A percentile compares a stretch with the other conserved stretches of the same genome.
phyloP scores from a whole-genome alignment of 2,329 filamentous ascomycete species.

The Pseudogymnoascus sp. region DNA sequence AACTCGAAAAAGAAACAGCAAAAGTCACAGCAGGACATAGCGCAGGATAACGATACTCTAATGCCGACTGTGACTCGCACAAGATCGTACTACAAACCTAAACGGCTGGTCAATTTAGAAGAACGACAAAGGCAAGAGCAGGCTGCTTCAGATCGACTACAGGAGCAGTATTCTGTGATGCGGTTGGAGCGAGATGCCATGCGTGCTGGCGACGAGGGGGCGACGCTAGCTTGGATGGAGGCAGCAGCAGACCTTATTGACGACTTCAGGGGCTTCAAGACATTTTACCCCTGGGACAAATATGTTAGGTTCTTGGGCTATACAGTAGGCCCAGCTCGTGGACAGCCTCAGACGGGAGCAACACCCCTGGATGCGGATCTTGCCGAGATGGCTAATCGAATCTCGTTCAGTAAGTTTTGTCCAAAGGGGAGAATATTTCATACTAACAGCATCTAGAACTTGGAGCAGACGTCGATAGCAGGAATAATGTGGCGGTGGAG shows the following conservation, averaged over 20 bases:
- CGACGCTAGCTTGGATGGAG: slow-evolving; percentile 44
- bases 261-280: slow-evolving; percentile 56
- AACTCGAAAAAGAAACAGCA: slow-evolving; percentile 25
- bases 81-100: slow-evolving; percentile 23
- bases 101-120: slow-evolving; percentile 27
- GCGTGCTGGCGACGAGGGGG: slow-evolving; percentile 22
- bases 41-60: slow-evolving; percentile 22
- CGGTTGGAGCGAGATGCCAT: slow-evolving; percentile 33
- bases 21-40: slow-evolving; percentile 32
- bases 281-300: slow-evolving; percentile 61
- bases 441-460: slow-evolving; percentile 22
- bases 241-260: slow-evolving; percentile 53
- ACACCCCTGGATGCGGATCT: slow-evolving; percentile 24
- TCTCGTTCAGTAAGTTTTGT: slow-evolving; percentile 22
- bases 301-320: slow-evolving; percentile 51
- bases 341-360: slow-evolving; percentile 17
- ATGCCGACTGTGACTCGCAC: slow-evolving; percentile 10
- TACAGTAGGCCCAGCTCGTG: slow-evolving; percentile 13
- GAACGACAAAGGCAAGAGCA: slow-evolving; percentile 28
- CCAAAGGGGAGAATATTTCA: neutral
- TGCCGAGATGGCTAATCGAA: slow-evolving; percentile 24
- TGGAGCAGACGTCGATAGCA: slow-evolving; percentile 19
- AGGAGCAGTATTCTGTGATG: slow-evolving; percentile 34
- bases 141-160: slow-evolving; percentile 28
- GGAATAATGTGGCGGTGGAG: slow-evolving; percentile 12